Evolutionary conservation across 176 grass and related monocot species (phyloP).

Genomic region (Elymus sibiricus): DNA sequence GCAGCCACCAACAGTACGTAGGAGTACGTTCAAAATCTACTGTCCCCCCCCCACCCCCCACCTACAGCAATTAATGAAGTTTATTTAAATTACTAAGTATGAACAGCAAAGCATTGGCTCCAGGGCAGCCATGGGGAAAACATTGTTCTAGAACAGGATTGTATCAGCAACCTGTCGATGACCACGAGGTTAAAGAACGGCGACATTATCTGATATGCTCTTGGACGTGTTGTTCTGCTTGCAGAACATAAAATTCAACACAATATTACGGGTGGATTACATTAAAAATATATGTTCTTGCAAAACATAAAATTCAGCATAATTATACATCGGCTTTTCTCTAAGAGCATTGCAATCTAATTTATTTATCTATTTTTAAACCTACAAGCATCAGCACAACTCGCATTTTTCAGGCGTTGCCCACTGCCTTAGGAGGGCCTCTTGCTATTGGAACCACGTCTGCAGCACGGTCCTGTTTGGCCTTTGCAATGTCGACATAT

Average conservation of each 20-base stretch:
- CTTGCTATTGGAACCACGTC: slow-evolving; percentile 32
- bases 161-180: background rate
- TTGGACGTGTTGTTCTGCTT: background rate
- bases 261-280: background rate
- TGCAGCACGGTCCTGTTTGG: slow-evolving; percentile 2
- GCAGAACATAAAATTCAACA: background rate
- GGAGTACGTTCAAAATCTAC: background rate
- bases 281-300: background rate
- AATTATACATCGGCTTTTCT: background rate
- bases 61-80: background rate
- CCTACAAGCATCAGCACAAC: background rate
- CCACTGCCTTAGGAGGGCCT: slow-evolving; percentile 24
- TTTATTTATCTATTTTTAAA: background rate
- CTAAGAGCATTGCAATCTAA: background rate
- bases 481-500: slow-evolving; percentile 59
- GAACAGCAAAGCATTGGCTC: background rate
- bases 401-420: background rate
- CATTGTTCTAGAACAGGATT: background rate
- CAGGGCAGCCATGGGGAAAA: background rate
- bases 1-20: background rate
- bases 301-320: background rate
- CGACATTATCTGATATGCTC: background rate
- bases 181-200: background rate
- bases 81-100: background rate
- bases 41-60: background rate